Evolutionary conservation across 208 protist genomes (phyloP).

Genomic region (Trypanosoma caninum): DNA sequence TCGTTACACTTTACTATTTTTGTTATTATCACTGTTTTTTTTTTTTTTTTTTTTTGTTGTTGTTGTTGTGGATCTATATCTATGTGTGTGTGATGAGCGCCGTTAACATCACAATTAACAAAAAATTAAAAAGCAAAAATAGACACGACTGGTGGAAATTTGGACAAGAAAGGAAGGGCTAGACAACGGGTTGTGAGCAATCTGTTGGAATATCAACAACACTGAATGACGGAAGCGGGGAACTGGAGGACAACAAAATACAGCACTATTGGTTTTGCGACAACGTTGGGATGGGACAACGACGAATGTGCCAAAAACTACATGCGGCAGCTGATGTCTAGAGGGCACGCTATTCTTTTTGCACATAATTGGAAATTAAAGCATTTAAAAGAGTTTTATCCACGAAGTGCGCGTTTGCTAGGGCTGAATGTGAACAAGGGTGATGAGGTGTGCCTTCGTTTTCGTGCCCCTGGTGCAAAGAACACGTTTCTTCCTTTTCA

Average conservation of each 20-base stretch:
- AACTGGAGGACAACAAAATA: neutral
- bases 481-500: constrained; percentile 82
- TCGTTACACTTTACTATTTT: constrained; percentile 15
- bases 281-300: constrained; percentile 56
- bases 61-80: neutral
- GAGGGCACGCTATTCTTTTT: constrained; percentile 41
- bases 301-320: constrained; percentile 64
- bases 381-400: constrained; percentile 83
- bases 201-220: constrained; percentile 16
- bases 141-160: too few species aligned
- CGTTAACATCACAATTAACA: too few species aligned
- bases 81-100: too few species aligned
- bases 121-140: too few species aligned
- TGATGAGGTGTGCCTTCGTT: constrained; percentile 73
- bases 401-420: constrained; percentile 57
- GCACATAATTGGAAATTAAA: constrained; percentile 59
- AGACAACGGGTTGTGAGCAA: neutral
- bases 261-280: constrained; percentile 29
- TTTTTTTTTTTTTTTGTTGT: constrained; percentile 1
- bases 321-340: constrained; percentile 62
- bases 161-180: too few species aligned
- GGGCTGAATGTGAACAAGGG: constrained; percentile 84
- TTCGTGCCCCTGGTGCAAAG: constrained; percentile 60
- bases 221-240: neutral
- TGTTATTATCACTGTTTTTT: neutral